phyloP scores from a whole-genome alignment of 1,139 yeast genomes.

The Yamadazyma kanchanaburiensis region DNA sequence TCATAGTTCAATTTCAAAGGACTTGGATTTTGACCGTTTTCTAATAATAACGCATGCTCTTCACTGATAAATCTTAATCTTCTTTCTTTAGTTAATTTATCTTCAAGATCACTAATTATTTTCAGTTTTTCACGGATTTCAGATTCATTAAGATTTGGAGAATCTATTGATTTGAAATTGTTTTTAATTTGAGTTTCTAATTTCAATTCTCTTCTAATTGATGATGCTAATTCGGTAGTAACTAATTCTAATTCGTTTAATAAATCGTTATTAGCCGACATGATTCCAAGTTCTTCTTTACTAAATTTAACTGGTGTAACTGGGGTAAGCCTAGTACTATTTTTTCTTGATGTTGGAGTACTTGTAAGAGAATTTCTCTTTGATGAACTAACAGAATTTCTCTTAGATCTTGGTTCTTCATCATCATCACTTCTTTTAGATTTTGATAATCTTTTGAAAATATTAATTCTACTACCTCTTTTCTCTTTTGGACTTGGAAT shows the following conservation, averaged over 20 bases:
- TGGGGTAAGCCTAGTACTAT: constrained; percentile 8
- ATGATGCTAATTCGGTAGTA: constrained; percentile 67
- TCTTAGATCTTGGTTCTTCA: constrained; percentile 6
- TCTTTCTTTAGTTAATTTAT: constrained; percentile 61
- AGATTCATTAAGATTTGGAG: constrained; percentile 16
- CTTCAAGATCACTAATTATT: constrained; percentile 50
- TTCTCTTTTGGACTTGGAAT: constrained; percentile 9
- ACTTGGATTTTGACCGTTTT: constrained; percentile 53
- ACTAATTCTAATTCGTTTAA: constrained; percentile 64
- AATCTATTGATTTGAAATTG: constrained; percentile 3
- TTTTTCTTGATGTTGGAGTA: constrained; percentile 10
- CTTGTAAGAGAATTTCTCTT: constrained; percentile 14
- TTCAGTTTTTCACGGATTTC: constrained; percentile 43
- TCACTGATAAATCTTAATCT: constrained; percentile 65
- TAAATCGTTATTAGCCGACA: constrained; percentile 56
- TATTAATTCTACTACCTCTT: constrained; percentile 21
- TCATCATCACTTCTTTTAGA: constrained; percentile 18
- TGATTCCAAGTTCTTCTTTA: constrained; percentile 59
- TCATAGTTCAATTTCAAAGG: constrained; percentile 56
- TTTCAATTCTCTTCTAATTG: constrained; percentile 62
- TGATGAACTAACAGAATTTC: constrained; percentile 9
- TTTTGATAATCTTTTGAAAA: constrained; percentile 34
- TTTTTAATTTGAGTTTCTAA: constrained; percentile 47
- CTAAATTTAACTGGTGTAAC: constrained; percentile 29
- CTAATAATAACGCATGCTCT: constrained; percentile 58